Evolutionary conservation across 2,329 filamentous ascomycete species (phyloP).

Genomic region (Arthrocladium fulminans): DNA sequence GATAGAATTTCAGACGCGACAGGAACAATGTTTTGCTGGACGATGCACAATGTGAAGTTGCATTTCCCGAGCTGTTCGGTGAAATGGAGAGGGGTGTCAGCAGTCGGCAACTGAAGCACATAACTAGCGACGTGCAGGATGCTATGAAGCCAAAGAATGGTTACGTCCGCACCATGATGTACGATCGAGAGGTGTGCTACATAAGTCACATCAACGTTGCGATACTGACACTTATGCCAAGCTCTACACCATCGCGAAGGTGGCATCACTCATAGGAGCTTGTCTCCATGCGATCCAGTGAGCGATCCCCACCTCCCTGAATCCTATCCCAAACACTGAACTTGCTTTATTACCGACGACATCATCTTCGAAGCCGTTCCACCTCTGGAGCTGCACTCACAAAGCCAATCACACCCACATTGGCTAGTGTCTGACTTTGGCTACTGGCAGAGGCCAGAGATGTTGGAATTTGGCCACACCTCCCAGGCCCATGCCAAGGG

Average conservation of each 20-base stretch:
- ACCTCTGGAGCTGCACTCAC: constrained; percentile 39
- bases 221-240: constrained; percentile 11
- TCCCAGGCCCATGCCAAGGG: neutral
- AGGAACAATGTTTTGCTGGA: constrained; percentile 21
- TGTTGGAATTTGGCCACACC: no score
- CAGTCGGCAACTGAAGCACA: constrained; percentile 14
- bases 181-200: constrained; percentile 24
- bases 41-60: constrained; percentile 21
- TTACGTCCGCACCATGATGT: constrained; percentile 31
- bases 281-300: constrained; percentile 42
- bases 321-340: constrained; percentile 40
- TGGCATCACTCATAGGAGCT: constrained; percentile 25
- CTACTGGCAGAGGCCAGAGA: constrained; percentile 45
- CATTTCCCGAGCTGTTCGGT: constrained; percentile 24
- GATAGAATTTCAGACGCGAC: constrained; percentile 20
- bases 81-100: constrained; percentile 22
- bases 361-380: constrained; percentile 37
- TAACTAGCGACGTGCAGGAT: constrained; percentile 21
- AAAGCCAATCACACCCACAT: constrained; percentile 30
- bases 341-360: constrained; percentile 43
- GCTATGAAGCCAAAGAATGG: constrained; percentile 20
- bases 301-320: constrained; percentile 35
- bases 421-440: constrained; percentile 49
- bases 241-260: constrained; percentile 30
- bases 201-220: neutral